phyloP scores from a whole-genome alignment of 2,329 filamentous ascomycete genomes.

The Xylariaceae sp. region DNA sequence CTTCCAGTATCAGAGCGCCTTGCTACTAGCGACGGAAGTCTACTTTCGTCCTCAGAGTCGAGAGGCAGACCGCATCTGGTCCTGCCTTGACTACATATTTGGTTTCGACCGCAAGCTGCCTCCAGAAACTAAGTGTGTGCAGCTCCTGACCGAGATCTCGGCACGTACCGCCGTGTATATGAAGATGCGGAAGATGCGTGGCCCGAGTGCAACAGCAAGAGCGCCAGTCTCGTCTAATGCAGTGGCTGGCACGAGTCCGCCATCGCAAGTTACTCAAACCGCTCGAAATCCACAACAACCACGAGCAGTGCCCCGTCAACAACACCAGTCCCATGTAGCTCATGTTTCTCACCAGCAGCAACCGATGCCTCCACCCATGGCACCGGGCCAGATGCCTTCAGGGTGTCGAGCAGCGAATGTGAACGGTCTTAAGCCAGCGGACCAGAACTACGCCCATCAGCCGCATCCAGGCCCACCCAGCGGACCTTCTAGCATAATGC shows the following conservation, averaged over 20 bases:
- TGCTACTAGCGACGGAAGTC: slow-evolving; percentile 67
- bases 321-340: not conserved
- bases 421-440: too few relatives aligned
- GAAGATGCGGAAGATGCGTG: slow-evolving; percentile 53
- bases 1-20: slow-evolving; percentile 69
- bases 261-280: slow-evolving; percentile 9
- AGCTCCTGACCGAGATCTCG: slow-evolving; percentile 61
- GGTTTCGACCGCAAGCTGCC: slow-evolving; percentile 52
- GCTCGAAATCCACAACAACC: slow-evolving; percentile 7
- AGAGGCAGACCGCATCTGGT: slow-evolving; percentile 66
- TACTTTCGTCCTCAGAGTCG: slow-evolving; percentile 56
- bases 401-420: too few relatives aligned
- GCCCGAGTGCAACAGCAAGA: slow-evolving; percentile 44
- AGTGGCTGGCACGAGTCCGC: slow-evolving; percentile 26
- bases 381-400: slow-evolving; percentile 1
- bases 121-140: slow-evolving; percentile 56
- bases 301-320: not conserved
- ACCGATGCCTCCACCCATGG: not conserved
- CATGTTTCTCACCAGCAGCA: too few relatives aligned
- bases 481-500: slow-evolving; percentile 1
- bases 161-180: slow-evolving; percentile 60
- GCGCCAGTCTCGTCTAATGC: slow-evolving; percentile 38
- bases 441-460: slow-evolving; percentile 7
- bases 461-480: not conserved
- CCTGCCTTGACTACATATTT: slow-evolving; percentile 70